Conservation (phyloP, 768 basidiomycete species). For the Russula compacta region DNA sequence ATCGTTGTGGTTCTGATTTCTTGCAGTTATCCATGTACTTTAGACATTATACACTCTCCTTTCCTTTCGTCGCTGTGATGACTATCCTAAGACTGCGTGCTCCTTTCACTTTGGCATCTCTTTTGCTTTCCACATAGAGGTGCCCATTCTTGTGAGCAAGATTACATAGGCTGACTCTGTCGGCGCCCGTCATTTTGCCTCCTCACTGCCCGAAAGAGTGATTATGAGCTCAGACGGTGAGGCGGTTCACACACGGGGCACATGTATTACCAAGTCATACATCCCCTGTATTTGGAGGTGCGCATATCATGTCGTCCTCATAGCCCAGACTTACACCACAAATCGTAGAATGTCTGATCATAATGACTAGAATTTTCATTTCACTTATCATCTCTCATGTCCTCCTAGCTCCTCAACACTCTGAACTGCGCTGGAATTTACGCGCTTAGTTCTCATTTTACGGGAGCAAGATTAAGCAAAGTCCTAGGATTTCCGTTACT, state of each 20-base stretch:
- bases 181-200: conserved; percentile 31
- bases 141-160: conserved; percentile 84
- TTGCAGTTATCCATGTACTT: conserved; percentile 27
- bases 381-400: not conserved
- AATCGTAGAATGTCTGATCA: not conserved
- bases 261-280: conserved; percentile 21
- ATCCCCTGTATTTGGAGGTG: conserved; percentile 8
- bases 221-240: conserved; percentile 26
- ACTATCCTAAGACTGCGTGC: conserved; percentile 26
- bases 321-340: not conserved
- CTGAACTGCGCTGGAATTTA: conserved; percentile 72
- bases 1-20: conserved; percentile 20
- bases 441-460: conserved; percentile 94
- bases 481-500: conserved; percentile 21
- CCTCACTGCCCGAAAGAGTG: conserved; percentile 26
- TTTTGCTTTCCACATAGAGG: conserved; percentile 52
- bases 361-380: not conserved
- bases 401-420: conserved; percentile 83
- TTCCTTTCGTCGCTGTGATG: not conserved
- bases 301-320: not conserved
- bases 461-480: conserved; percentile 60
- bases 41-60: conserved; percentile 26
- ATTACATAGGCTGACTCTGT: conserved; percentile 26
- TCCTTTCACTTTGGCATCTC: conserved; percentile 84
- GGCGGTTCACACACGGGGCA: conserved; percentile 47